A percentile compares a stretch with the other conserved stretches of the same genome.
Conservation (phyloP, 2,329 filamentous ascomycete genomes). For the Trichoderma sp. region DNA sequence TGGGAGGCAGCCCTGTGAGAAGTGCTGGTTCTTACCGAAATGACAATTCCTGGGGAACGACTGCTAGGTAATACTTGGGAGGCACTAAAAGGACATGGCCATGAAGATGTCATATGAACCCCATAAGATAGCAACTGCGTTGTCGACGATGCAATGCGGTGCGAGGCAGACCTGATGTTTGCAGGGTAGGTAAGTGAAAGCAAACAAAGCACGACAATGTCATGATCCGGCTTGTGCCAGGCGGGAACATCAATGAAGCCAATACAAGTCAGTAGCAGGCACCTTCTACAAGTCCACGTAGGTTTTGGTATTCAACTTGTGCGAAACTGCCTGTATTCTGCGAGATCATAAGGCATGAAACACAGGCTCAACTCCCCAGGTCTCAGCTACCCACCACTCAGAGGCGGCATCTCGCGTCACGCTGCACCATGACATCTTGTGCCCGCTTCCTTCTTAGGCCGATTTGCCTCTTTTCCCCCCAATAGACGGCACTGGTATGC, state of each 20-base stretch:
- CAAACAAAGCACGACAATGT: too few relatives aligned
- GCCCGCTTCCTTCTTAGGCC: conserved; percentile 7
- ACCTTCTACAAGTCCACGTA: too few relatives aligned
- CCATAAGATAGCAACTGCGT: background rate
- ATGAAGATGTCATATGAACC: background rate
- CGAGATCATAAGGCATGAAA: too few relatives aligned
- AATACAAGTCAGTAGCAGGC: too few relatives aligned
- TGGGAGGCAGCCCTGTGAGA: conserved; percentile 10
- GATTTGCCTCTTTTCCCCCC: background rate
- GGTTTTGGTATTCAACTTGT: too few relatives aligned
- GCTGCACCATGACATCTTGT: conserved; percentile 1
- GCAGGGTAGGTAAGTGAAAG: conserved; percentile 11
- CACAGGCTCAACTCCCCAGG: too few relatives aligned
- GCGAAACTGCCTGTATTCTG: too few relatives aligned
- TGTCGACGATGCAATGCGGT: background rate
- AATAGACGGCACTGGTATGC: background rate
- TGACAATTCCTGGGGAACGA: background rate
- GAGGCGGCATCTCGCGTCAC: too few relatives aligned
- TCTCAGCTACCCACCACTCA: too few relatives aligned
- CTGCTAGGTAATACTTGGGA: background rate
- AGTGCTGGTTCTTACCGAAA: background rate
- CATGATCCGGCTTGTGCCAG: background rate
- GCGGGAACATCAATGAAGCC: too few relatives aligned
- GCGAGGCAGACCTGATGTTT: background rate
- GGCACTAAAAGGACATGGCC: background rate